Base-by-base conservation (phyloP, 805 yeast species). In the Hermanozyma aechmeae region DNA sequence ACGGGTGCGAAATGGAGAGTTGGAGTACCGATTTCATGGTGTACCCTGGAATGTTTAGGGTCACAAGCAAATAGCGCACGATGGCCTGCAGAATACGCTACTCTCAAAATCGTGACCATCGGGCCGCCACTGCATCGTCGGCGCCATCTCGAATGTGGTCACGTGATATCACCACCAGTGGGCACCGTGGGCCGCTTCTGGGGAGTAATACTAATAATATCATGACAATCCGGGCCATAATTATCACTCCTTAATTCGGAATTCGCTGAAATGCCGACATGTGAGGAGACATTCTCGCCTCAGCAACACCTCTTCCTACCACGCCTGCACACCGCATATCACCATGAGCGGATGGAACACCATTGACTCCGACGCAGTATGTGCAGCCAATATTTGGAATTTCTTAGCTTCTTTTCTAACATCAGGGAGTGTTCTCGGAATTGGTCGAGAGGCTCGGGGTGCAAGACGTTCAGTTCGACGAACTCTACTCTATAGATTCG, bases 331-430 rank as follows among this genome's bases (percentile, higher is more conserved):
- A n/a, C n/a, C n/a, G 21, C 8, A 18, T 11, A 4, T 10, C 18
- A 13, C 5, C 13, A 35, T 33, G 32, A 23, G 30, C 9, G 65
- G 68, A 3, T 75, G 82, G 82, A 73, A 72, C 41, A 72, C 79
- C 1, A 73, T 75, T 22, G 80, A 73, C 38, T 72, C 79, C 4
- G 82, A 75, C 47, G 78, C 79, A 0, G 76, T 62, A 46, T 25
- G 55, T 51, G 27, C 4, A 4, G 16, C 15, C 23, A 23, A 20
- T 5, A 7, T 12, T 24, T 14, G 16, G 14, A 13, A 22, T 6
- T 12, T 10, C 12, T 17, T 26, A 13, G 28, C 32, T 38, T 17
- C 20, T 7, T 7, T 40, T 33, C 46, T 48, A 28, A 26, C 27
- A 12, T 3, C 27, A 67, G 67, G 76, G 79, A 3, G 73, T 77